These are phyloP conservation scores for Chytridium lagenaria DNA, from an alignment of 371 early-diverging fungal genomes.

Conservation along the genomic window DNA sequence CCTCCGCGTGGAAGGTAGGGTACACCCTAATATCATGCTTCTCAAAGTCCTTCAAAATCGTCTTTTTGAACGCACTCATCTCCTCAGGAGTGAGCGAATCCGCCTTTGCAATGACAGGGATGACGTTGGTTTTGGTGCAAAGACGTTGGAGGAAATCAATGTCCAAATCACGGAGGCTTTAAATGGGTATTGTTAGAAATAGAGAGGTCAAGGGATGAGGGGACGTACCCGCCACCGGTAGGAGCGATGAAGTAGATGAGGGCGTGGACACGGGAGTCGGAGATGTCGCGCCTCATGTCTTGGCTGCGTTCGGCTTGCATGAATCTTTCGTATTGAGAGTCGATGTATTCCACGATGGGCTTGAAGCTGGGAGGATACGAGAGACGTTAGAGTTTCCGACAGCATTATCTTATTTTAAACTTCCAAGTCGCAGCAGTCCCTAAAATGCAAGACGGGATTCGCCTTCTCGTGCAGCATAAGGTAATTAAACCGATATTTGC, in stretches of 20 bases:
- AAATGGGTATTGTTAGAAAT: neutral
- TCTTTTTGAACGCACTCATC: constrained; percentile 54
- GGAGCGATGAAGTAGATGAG: constrained; percentile 66
- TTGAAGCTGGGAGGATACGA: constrained; percentile 50
- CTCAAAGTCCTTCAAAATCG: constrained; percentile 49
- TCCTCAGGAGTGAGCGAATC: constrained; percentile 70
- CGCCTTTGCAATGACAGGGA: constrained; percentile 73
- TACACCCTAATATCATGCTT: constrained; percentile 55
- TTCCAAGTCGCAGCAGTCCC: too few relatives aligned
- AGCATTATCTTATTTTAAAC: too few relatives aligned
- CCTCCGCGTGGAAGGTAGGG: constrained; percentile 61
- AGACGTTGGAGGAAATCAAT: constrained; percentile 54
- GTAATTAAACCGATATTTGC: too few relatives aligned
- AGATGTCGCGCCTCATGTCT: constrained; percentile 67
- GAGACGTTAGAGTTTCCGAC: too few relatives aligned
- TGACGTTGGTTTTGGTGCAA: constrained; percentile 60
- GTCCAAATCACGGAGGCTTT: constrained; percentile 72
- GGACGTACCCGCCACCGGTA: constrained; percentile 47
- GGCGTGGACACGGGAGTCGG: constrained; percentile 65
- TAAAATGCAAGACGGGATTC: too few relatives aligned
- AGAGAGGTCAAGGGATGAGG: neutral
- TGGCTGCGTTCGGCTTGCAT: constrained; percentile 58
- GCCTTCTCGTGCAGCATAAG: too few relatives aligned
- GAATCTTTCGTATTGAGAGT: constrained; percentile 58
- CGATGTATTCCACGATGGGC: constrained; percentile 62